Evolutionary conservation across 2,329 filamentous ascomycete species (phyloP).

Genomic region (Beauveria rudraprayagi): DNA sequence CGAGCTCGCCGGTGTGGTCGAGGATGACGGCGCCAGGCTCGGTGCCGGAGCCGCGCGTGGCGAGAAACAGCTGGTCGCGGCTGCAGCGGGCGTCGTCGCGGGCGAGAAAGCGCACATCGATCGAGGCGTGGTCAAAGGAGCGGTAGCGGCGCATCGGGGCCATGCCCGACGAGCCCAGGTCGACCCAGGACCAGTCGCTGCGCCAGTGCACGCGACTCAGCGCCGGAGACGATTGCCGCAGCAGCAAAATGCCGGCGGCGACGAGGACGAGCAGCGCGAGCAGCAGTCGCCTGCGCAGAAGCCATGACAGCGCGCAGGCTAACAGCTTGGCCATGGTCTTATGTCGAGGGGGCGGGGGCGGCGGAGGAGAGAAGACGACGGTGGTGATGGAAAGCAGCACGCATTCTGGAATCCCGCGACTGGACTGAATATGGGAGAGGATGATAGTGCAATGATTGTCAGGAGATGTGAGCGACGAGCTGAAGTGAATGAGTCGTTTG

Average conservation of each 20-base stretch:
- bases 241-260: neutral
- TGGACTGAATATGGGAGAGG: too few relatives aligned
- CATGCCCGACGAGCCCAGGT: slow-evolving; percentile 7
- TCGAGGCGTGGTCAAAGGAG: slow-evolving; percentile 8
- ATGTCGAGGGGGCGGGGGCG: neutral
- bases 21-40: slow-evolving; percentile 16
- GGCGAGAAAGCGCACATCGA: slow-evolving; percentile 7
- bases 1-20: slow-evolving; percentile 20
- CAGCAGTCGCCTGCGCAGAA: slow-evolving; percentile 2
- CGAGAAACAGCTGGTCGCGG: slow-evolving; percentile 8
- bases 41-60: slow-evolving; percentile 8
- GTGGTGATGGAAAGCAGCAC: neutral
- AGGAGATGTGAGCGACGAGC: neutral
- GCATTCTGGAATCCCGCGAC: neutral
- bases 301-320: neutral
- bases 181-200: slow-evolving; percentile 11
- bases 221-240: neutral
- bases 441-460: too few relatives aligned
- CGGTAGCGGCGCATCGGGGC: slow-evolving; percentile 9
- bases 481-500: neutral
- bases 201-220: slow-evolving; percentile 9
- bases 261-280: neutral
- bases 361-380: neutral
- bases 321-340: neutral
- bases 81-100: slow-evolving; percentile 10